Conservation (phyloP, 306 rosid genomes). For the Vicia villosa region DNA sequence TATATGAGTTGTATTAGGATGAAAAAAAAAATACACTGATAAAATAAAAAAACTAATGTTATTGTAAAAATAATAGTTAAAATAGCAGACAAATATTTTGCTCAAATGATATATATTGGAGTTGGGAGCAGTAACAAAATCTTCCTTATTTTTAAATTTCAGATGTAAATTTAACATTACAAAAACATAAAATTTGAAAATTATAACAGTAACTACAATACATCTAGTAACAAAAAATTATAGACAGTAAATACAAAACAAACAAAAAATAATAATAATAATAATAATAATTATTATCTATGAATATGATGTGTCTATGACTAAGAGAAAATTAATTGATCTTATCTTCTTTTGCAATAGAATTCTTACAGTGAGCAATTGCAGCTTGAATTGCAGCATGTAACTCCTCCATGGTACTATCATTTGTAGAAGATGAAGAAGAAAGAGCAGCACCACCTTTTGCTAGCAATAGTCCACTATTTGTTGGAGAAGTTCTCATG, state of each 20-base stretch:
- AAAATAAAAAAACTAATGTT: background rate
- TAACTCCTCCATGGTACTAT: slow-evolving; percentile 95
- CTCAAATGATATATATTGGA: background rate
- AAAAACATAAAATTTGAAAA: slow-evolving; percentile 30
- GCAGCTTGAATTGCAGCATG: slow-evolving; percentile 99
- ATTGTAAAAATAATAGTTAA: background rate
- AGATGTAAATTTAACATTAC: slow-evolving; percentile 14
- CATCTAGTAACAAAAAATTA: slow-evolving; percentile 5
- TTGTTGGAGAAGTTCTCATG: slow-evolving; percentile 86
- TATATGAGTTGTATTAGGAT: too few species aligned
- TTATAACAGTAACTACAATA: slow-evolving; percentile 21
- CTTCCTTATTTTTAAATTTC: too few species aligned
- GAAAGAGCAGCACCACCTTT: slow-evolving; percentile 53
- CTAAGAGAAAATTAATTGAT: slow-evolving; percentile 40
- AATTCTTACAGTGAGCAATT: slow-evolving; percentile 96
- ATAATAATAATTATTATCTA: background rate
- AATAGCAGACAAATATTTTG: background rate
- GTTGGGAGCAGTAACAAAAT: background rate
- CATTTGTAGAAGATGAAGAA: slow-evolving; percentile 57
- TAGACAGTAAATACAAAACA: background rate
- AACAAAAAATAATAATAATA: background rate
- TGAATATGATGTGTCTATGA: background rate
- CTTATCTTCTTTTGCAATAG: slow-evolving; percentile 68
- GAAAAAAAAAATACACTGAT: too few species aligned
- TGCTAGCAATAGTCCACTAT: slow-evolving; percentile 74